Base-by-base conservation (phyloP, 1,284 basidiomycete species). In the Athelia psychrophila region DNA sequence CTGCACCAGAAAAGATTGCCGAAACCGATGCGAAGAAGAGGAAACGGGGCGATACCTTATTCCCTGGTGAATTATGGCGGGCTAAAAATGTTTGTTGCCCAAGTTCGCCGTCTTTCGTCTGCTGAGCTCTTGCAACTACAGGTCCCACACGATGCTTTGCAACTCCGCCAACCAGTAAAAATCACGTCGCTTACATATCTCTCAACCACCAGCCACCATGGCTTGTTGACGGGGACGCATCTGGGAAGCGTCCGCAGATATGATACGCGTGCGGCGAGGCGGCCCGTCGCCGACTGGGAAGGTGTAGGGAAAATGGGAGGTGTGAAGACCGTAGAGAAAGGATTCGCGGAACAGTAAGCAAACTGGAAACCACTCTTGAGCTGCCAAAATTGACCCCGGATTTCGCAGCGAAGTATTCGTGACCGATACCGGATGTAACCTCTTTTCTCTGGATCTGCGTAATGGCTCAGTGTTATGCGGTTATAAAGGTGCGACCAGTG, bases 151-250 rank as follows among this genome's bases (percentile, higher is more conserved):
- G 93, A 95, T 64, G 67, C 74, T 50, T 76, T 96, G 2, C 82
- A 81, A 46, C 79, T 96, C 19, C 86, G 93, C 5, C 88, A 89
- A 59, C 91, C 91, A 0, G 81, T 95, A 24, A 82, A 90, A 51
- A 91, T 93, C 52, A 87, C 84, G 0, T 78, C 85, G 51, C 66
- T 93, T 48, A 66, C 81, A 38, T 85, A 82, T 64, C 62, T 90
- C 2, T 57, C 70, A n/a, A 62, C 69, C 13, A 54, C 71, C 1
- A 64, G 56, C 42, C 68, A 69, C n/a, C 72, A 76, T 16, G 78
- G 86, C 50, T 64, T 95, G 16, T 71, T 88, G 8, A 81, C 83
- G 13, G 93, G 93, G 0, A 94, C 91, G 0, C 82, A 85, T 54
- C 72, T 84, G 35, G 93, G 93, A 9, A 80, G 87, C 56, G 73